Percentiles rank a stretch among this genome's conserved stretches.
Conservation (phyloP, 805 yeast genomes). For the Candida morakotiae region DNA sequence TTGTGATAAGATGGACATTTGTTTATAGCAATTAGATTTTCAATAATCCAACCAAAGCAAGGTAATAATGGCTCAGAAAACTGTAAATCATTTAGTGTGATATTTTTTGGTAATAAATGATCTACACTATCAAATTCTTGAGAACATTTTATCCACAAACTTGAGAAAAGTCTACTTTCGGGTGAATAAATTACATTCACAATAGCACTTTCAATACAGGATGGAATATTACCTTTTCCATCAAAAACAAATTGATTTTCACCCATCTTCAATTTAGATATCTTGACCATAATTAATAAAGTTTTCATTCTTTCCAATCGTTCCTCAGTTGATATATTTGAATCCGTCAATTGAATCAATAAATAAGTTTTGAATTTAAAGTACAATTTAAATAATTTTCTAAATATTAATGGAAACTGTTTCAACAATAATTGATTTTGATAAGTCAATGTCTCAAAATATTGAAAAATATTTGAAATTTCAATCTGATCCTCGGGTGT, state of each 20-base stretch:
- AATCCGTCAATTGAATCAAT: constrained; percentile 59
- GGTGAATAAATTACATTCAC: constrained; percentile 74
- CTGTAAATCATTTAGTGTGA: constrained; percentile 24
- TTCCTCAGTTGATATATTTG: constrained; percentile 50
- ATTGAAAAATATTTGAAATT: constrained; percentile 65
- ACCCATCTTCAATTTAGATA: constrained; percentile 64
- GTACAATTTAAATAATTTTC: constrained; percentile 63
- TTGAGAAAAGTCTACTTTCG: constrained; percentile 66
- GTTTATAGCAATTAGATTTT: constrained; percentile 62
- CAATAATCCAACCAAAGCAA: constrained; percentile 89
- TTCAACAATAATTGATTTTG: constrained; percentile 32
- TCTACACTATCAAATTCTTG: constrained; percentile 21
- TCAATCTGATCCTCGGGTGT: constrained; percentile 53
- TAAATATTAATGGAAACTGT: constrained; percentile 66
- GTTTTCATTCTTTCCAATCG: constrained; percentile 69
- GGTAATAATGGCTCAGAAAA: constrained; percentile 57
- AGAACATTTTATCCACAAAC: constrained; percentile 66
- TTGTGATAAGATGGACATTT: constrained; percentile 71
- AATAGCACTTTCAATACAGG: constrained; percentile 79
- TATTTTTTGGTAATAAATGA: constrained; percentile 26
- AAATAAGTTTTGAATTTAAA: constrained; percentile 62
- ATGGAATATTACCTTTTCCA: constrained; percentile 50
- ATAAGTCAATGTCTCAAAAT: constrained; percentile 55
- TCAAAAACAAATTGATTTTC: constrained; percentile 39
- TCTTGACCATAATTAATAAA: constrained; percentile 59